Evolutionary conservation across 2,329 filamentous ascomycete genomes (phyloP).

Genomic region (Bretziella fagacearum): DNA sequence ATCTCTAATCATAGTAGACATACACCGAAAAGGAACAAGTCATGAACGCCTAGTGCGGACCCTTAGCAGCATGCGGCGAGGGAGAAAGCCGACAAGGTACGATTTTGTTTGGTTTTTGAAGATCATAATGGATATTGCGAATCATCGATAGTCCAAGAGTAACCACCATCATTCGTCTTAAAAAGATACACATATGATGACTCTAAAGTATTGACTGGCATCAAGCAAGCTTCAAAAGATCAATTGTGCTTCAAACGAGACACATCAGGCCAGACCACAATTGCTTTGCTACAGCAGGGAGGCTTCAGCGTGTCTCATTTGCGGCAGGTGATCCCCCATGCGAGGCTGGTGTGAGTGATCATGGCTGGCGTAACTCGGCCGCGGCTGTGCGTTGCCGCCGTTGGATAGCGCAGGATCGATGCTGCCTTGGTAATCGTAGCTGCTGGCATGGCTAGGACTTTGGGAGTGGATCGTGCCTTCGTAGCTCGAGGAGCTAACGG

Average conservation of each 20-base stretch:
- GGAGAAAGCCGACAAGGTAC: conserved; percentile 4
- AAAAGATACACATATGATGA: no score
- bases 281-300: conserved; percentile 8
- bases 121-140: no score
- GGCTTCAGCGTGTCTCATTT: conserved; percentile 11
- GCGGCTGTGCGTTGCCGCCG: neutral
- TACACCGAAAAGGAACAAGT: conserved; percentile 3
- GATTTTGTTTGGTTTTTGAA: no score
- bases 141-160: no score
- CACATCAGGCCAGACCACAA: neutral
- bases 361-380: neutral
- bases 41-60: neutral
- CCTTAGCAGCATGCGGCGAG: neutral
- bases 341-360: conserved; percentile 9
- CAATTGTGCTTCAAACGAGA: neutral
- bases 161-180: neutral
- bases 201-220: no score
- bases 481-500: conserved; percentile 11
- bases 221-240: neutral
- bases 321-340: conserved; percentile 10
- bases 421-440: conserved; percentile 28
- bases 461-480: conserved; percentile 6
- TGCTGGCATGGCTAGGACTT: conserved; percentile 22
- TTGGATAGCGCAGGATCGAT: conserved; percentile 46
- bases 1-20: neutral